Evolutionary conservation across 2,329 filamentous ascomycete genomes (phyloP).

Genomic region (Hirsutella rhossiliensis): DNA sequence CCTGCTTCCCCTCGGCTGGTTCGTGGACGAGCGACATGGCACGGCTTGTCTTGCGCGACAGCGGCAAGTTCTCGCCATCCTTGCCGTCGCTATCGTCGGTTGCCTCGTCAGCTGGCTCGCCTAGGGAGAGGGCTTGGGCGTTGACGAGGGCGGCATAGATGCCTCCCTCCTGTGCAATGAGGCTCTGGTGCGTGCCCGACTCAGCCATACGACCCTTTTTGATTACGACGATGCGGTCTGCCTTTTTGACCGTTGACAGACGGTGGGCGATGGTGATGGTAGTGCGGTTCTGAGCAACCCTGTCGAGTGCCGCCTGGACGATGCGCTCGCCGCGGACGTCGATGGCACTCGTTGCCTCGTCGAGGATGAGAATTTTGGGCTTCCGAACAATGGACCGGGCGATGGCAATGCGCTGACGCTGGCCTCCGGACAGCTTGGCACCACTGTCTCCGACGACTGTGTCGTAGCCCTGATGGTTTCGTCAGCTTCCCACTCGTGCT

Average conservation of each 20-base stretch:
- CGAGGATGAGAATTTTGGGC: constrained; percentile 60
- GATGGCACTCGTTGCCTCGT: constrained; percentile 64
- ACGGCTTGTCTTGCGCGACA: constrained; percentile 34
- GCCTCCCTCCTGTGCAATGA: constrained; percentile 47
- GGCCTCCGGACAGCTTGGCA: constrained; percentile 70
- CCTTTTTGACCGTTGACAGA: constrained; percentile 63
- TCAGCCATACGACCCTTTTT: constrained; percentile 60
- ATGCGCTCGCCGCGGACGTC: constrained; percentile 42
- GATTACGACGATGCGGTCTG: constrained; percentile 68
- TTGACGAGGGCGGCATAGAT: constrained; percentile 58
- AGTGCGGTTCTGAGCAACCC: constrained; percentile 49
- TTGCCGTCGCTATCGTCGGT: constrained; percentile 20
- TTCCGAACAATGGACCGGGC: constrained; percentile 62
- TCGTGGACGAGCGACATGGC: constrained; percentile 21
- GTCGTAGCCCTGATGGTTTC: constrained; percentile 45
- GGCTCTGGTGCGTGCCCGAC: constrained; percentile 60
- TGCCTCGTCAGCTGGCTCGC: constrained; percentile 27
- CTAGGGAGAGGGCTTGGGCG: constrained; percentile 46
- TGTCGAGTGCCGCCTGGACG: constrained; percentile 53
- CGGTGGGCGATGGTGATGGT: constrained; percentile 67
- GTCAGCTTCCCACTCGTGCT: neutral
- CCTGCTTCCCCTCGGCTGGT: constrained; percentile 10
- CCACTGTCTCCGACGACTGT: constrained; percentile 68
- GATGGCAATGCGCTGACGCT: constrained; percentile 73
- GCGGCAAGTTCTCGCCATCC: constrained; percentile 26